Evolutionary conservation across 2,329 filamentous ascomycete genomes (phyloP).

Genomic region (Neonectria ditissima): DNA sequence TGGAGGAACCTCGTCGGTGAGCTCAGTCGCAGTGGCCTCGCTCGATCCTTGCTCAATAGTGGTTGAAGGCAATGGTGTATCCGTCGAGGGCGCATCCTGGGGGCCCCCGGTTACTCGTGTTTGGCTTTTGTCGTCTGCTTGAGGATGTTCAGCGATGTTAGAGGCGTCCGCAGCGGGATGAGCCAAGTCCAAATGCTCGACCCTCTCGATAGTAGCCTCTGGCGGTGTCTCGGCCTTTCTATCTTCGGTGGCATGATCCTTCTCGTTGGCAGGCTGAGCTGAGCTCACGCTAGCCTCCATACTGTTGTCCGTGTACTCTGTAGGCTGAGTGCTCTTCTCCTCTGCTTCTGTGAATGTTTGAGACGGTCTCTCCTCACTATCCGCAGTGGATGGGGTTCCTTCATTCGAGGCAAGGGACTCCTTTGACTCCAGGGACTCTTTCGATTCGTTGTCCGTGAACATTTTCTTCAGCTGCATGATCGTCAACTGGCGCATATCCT

Average conservation of each 20-base stretch:
- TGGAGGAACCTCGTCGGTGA: slow-evolving; percentile 19
- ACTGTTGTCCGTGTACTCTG: slow-evolving; percentile 53
- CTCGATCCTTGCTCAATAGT: slow-evolving; percentile 14
- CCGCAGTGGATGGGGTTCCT: slow-evolving; percentile 67
- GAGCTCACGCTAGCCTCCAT: slow-evolving; percentile 49
- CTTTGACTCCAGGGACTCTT: slow-evolving; percentile 82
- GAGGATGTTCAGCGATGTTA: slow-evolving; percentile 23
- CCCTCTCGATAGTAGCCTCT: slow-evolving; percentile 57
- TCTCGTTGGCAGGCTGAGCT: slow-evolving; percentile 41
- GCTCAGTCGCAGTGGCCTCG: slow-evolving; percentile 21
- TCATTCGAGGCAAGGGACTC: slow-evolving; percentile 79
- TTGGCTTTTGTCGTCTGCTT: slow-evolving; percentile 19
- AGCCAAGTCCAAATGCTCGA: slow-evolving; percentile 64
- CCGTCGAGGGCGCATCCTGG: slow-evolving; percentile 30
- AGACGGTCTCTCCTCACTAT: slow-evolving; percentile 60
- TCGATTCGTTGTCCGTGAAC: slow-evolving; percentile 90
- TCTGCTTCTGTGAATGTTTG: slow-evolving; percentile 61
- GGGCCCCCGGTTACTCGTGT: slow-evolving; percentile 3
- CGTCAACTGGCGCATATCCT: slow-evolving; percentile 92
- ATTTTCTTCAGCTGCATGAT: slow-evolving; percentile 94
- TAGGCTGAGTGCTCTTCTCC: slow-evolving; percentile 60
- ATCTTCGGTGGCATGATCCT: slow-evolving; percentile 43
- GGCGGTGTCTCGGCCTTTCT: slow-evolving; percentile 46
- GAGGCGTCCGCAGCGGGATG: slow-evolving; percentile 48
- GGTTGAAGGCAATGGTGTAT: slow-evolving; percentile 40